These are phyloP conservation scores for Protomyces pachydermus DNA, from an alignment of 1,139 yeast genomes.

Conservation along the genomic window DNA sequence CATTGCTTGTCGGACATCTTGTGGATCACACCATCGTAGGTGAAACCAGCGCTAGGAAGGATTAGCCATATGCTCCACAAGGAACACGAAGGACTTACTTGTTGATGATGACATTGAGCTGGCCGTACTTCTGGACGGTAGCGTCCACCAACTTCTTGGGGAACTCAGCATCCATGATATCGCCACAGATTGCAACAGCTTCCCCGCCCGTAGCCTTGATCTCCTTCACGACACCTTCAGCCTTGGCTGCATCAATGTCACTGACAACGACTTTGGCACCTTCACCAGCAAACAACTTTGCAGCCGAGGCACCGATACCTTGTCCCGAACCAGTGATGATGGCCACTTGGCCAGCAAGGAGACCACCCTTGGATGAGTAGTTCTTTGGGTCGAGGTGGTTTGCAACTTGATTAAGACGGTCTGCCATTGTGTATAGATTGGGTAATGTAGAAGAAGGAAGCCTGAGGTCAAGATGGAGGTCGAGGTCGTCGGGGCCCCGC, in stretches of 20 bases:
- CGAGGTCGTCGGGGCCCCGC: neutral
- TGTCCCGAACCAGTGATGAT: slow-evolving; percentile 94
- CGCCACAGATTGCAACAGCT: slow-evolving; percentile 49
- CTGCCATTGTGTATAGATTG: slow-evolving; percentile 12
- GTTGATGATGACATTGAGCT: slow-evolving; percentile 25
- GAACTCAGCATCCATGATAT: slow-evolving; percentile 24
- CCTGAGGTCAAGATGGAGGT: neutral
- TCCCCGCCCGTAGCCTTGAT: slow-evolving; percentile 69
- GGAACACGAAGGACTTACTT: neutral
- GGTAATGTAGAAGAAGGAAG: neutral
- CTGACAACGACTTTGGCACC: slow-evolving; percentile 96
- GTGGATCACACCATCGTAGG: slow-evolving; percentile 41
- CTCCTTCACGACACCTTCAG: slow-evolving; percentile 69
- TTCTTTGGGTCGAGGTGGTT: slow-evolving; percentile 18
- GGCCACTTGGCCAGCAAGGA: slow-evolving; percentile 74
- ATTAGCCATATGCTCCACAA: neutral
- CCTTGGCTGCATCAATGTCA: slow-evolving; percentile 51
- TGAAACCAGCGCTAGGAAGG: slow-evolving; percentile 17
- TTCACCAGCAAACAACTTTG: slow-evolving; percentile 73
- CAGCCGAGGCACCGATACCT: slow-evolving; percentile 90
- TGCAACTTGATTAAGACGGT: slow-evolving; percentile 21
- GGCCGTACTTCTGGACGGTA: slow-evolving; percentile 21
- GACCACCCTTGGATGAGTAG: slow-evolving; percentile 1
- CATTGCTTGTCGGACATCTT: slow-evolving; percentile 84
- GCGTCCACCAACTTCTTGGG: slow-evolving; percentile 23